Conservation (phyloP, 2,329 filamentous ascomycete genomes). For the Grosmannia huntii region DNA sequence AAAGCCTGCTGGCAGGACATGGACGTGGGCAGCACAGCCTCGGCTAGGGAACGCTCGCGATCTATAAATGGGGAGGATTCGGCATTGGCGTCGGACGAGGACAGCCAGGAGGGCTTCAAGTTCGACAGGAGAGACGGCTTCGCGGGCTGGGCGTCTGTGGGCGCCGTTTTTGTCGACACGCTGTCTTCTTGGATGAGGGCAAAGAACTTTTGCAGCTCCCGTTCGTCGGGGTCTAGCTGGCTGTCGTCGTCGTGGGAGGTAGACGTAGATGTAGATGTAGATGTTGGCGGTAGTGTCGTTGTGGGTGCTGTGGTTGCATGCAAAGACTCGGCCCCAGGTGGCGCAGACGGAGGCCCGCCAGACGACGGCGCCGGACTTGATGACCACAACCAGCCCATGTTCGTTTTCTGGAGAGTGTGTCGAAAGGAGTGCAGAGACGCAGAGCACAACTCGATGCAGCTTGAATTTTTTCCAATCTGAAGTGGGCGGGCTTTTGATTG, state of each 20-base stretch:
- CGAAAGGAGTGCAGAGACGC: background rate
- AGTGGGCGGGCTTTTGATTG: constrained; percentile 4
- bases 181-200: constrained; percentile 27
- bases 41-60: constrained; percentile 31
- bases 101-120: background rate
- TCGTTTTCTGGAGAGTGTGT: background rate
- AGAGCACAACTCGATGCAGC: background rate
- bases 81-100: background rate
- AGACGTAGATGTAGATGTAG: background rate
- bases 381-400: constrained; percentile 53
- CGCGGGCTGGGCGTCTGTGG: background rate
- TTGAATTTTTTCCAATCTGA: background rate
- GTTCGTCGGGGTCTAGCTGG: constrained; percentile 11
- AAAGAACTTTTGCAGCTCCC: constrained; percentile 42
- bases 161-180: background rate
- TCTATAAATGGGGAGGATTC: constrained; percentile 13
- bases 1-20: constrained; percentile 89
- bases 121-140: background rate
- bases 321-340: background rate
- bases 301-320: background rate
- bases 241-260: background rate
- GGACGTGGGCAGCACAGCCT: constrained; percentile 60
- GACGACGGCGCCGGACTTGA: constrained; percentile 23
- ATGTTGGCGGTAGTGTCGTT: background rate
- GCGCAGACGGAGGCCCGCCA: background rate